Percentiles rank a stretch among this genome's conserved stretches.
Conservation (phyloP, 106 monocot species). For the Alisma plantagoaquatica region DNA sequence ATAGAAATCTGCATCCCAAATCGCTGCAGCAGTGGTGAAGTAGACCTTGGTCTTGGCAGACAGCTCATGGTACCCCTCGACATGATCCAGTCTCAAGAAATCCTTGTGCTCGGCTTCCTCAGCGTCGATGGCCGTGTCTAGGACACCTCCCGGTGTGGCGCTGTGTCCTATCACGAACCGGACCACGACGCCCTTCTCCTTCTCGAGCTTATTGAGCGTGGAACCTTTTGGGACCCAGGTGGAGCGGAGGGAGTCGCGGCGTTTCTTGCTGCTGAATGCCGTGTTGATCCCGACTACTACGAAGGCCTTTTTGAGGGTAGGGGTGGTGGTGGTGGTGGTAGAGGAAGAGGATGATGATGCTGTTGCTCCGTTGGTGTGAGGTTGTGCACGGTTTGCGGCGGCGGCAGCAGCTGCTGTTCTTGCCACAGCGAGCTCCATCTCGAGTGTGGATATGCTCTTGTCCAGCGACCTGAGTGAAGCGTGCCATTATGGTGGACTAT, state of each 20-base stretch:
- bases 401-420: conserved; percentile 14
- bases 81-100: conserved; percentile 71
- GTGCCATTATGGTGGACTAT: too few species aligned
- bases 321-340: not conserved
- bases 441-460: conserved; percentile 52
- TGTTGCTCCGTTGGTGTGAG: too few species aligned
- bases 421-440: conserved; percentile 71
- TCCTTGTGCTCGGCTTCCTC: conserved; percentile 69
- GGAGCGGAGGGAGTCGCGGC: conserved; percentile 62
- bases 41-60: conserved; percentile 69
- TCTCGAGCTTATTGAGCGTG: conserved; percentile 60
- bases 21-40: conserved; percentile 62
- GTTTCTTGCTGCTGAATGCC: conserved; percentile 73
- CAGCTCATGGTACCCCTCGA: conserved; percentile 85
- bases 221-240: conserved; percentile 84
- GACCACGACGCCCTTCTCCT: conserved; percentile 76
- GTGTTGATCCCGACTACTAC: conserved; percentile 89
- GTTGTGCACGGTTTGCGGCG: too few species aligned
- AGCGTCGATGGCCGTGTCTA: conserved; percentile 63
- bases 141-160: conserved; percentile 37
- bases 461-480: conserved; percentile 48
- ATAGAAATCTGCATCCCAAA: conserved; percentile 90
- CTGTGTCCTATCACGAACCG: conserved; percentile 92
- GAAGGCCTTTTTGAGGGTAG: conserved; percentile 38
- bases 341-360: too few species aligned